Evolutionary conservation across 2,329 filamentous ascomycete genomes (phyloP), one percentile per base, ranked within the genome.

Genomic region (Colletotrichum sp.): DNA sequence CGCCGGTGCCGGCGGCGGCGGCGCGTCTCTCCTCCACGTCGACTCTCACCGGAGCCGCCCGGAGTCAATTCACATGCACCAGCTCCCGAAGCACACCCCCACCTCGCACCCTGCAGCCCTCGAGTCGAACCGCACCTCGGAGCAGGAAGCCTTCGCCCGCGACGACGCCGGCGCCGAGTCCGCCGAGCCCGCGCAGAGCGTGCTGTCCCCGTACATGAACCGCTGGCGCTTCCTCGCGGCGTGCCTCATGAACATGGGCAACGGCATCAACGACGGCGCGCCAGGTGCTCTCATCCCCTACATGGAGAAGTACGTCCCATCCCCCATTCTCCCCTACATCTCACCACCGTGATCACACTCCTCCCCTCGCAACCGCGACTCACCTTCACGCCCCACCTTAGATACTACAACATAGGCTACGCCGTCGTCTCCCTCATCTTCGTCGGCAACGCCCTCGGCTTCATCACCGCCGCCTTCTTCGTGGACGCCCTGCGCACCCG

Each of bases 371-470:
- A 39, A 59, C 57, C 30, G 28, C 65, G 44, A 57, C 68, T 65
- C 28, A 68, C 64, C 28, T 64, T 34, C n/a, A 39, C 62, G 18
- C 15, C 28, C 59, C 12, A 2, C 18, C 28, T 3, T 12, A 91
- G 89, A 59, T 83, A 94, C 80, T 98, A 96, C 81, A 79, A 88
- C 74, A 95, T 97, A 74, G 93, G 93, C 57, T 96, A 97, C 82
- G 93, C 92, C 4, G 84, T 95, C 10, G 94, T 97, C 6, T 96
- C 95, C 3, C 87, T 96, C 52, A 95, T 98, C 81, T 98, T 97
- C 86, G 90, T 97, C 36, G 91, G 93, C 60, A 95, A 95, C 79
- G 95, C 95, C 1, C 78, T 93, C 5, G 95, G 95, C 16, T 98
- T 96, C 85, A 92, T 98, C 80, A 83, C 89, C 16, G 93, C 94